Percentiles rank a stretch among this genome's conserved stretches.
Evolutionary conservation across 768 basidiomycete species (phyloP).

Genomic region (Tricholoma matsutake): DNA sequence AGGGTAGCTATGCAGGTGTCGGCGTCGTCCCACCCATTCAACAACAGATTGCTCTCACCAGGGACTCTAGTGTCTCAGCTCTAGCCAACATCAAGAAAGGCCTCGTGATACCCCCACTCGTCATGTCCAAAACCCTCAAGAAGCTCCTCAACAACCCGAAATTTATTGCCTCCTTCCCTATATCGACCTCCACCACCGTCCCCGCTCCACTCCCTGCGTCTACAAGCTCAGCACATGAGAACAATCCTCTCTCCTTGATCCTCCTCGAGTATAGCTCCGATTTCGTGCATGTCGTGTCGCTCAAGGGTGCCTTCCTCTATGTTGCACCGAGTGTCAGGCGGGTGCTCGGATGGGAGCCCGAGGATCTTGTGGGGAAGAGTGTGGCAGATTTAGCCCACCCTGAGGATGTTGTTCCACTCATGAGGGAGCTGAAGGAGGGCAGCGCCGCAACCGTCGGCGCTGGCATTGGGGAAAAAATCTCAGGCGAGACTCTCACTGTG

Average conservation of each 20-base stretch:
- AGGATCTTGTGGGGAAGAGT: conserved; percentile 76
- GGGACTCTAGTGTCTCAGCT: neutral
- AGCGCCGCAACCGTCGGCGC: conserved; percentile 27
- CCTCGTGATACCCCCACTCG: conserved; percentile 22
- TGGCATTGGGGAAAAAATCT: neutral
- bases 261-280: conserved; percentile 68
- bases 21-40: conserved; percentile 33
- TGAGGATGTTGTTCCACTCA: conserved; percentile 85
- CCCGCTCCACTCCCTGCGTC: conserved; percentile 22
- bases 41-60: neutral
- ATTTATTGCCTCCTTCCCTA: conserved; percentile 47
- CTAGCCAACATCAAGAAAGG: conserved; percentile 31
- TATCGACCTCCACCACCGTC: conserved; percentile 38
- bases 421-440: conserved; percentile 86
- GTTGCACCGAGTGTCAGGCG: conserved; percentile 77
- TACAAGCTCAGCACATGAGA: conserved; percentile 26
- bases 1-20: conserved; percentile 64
- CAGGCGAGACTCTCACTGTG: neutral
- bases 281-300: conserved; percentile 86
- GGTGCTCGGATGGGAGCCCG: conserved; percentile 83
- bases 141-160: conserved; percentile 40
- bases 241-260: conserved; percentile 51
- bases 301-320: conserved; percentile 92
- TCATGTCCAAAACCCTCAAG: conserved; percentile 53
- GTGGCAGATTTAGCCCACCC: conserved; percentile 85